These are phyloP conservation scores for Yamadazyma spencermartinsiae DNA, from an alignment of 1,139 yeast genomes.

Conservation along the genomic window DNA sequence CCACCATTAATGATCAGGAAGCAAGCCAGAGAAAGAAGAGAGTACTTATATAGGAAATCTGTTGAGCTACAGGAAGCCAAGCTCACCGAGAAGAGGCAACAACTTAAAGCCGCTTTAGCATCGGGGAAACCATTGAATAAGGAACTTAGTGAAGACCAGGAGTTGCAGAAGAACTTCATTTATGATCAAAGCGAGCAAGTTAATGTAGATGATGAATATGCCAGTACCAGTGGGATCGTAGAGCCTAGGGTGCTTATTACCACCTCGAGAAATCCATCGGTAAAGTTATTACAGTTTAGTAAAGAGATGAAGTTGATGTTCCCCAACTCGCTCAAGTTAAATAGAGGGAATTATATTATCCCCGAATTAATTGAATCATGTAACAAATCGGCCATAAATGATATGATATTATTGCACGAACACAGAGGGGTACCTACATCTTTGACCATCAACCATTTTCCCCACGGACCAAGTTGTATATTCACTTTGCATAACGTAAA, in stretches of 20 bases:
- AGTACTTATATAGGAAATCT: conserved; percentile 84
- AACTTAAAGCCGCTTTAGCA: conserved; percentile 83
- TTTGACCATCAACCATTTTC: conserved; percentile 88
- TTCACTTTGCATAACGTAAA: conserved; percentile 95
- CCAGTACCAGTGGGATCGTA: conserved; percentile 78
- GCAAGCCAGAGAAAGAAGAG: conserved; percentile 95
- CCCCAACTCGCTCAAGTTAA: conserved; percentile 85
- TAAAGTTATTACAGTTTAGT: conserved; percentile 83
- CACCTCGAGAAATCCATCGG: conserved; percentile 88
- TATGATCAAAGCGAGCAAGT: conserved; percentile 78
- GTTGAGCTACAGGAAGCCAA: conserved; percentile 88
- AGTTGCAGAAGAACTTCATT: conserved; percentile 76
- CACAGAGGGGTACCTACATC: conserved; percentile 99
- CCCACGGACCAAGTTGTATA: conserved; percentile 96
- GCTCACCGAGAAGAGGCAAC: conserved; percentile 81
- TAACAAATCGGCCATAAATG: conserved; percentile 67
- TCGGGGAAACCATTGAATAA: conserved; percentile 88
- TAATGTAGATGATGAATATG: conserved; percentile 83
- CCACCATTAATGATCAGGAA: conserved; percentile 63
- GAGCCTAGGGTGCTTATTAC: conserved; percentile 95
- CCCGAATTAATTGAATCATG: conserved; percentile 86
- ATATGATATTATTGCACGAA: conserved; percentile 83
- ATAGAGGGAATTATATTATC: conserved; percentile 90
- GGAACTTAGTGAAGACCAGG: conserved; percentile 84
- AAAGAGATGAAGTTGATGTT: conserved; percentile 87